Evolutionary conservation across 495 filamentous ascomycete genomes (phyloP), one percentile per base, ranked within the genome.

Genomic region (Aspergillus panamensis): DNA sequence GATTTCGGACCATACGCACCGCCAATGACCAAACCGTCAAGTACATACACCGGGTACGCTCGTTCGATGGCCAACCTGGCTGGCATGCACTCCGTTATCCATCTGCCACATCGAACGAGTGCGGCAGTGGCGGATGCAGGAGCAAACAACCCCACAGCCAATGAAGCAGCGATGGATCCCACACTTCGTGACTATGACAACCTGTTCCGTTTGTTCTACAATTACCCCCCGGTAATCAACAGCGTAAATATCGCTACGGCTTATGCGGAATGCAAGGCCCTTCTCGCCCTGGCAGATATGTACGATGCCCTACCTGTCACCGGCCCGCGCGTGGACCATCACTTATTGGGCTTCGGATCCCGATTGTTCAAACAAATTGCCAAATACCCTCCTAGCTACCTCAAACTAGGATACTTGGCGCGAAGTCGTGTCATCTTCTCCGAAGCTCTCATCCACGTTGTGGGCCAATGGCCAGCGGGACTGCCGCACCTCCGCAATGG

Each of bases 311-410:
- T 96, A 8, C 77, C 85, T 17, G 90, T 96, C 14, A 89, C 96
- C 14, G 92, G 92, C 0, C 88, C 90, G 1, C 83, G 92, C n/a
- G 86, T 96, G 9, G 91, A 97, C 65, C 90, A 97, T 75, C 91
- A 97, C 69, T 75, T 97, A 3, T 77, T 97, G 1, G 90, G 92
- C 55, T 97, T 96, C 71, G 90, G 92, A 58, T 88, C 86, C 29
- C 81, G 90, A 14, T 80, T 96, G 0, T 96, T 90, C 84, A 93
- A 93, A 67, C 91, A 96, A 65, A 94, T 96, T 55, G 90, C 91
- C 37, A 96, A 95, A 70, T 96, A 96, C 67, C 92, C 92, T 16
- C 88, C 92, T 14, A 87, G 83, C 65, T 97, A 97, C 66, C 82
- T 97, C 12, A 92, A 92, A 47, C 80, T 97, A 4, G 92, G 91